These are phyloP conservation scores for Penicillium sp. DNA, from an alignment of 2,329 filamentous ascomycete genomes.

Conservation along the genomic window DNA sequence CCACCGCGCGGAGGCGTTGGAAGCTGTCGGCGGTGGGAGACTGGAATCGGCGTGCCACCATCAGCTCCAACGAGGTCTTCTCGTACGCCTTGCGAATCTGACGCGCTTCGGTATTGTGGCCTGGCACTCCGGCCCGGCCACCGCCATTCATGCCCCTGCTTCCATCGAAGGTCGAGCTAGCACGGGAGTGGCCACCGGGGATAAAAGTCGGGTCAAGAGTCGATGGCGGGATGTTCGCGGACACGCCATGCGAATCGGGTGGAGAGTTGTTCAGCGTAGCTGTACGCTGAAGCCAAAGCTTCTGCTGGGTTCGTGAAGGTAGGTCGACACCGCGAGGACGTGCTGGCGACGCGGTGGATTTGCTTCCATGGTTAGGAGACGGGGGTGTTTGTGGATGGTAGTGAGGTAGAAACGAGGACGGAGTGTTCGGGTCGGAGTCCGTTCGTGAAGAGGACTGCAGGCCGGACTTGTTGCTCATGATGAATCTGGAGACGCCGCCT, in stretches of 20 bases:
- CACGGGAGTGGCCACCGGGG: constrained; percentile 32
- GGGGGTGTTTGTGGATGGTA: constrained; percentile 51
- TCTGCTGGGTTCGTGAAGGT: constrained; percentile 51
- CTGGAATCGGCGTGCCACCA: constrained; percentile 49
- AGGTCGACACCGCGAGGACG: constrained; percentile 41
- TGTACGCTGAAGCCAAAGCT: constrained; percentile 51
- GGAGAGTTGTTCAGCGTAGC: constrained; percentile 49
- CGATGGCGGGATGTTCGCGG: constrained; percentile 36
- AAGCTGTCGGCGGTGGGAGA: constrained; percentile 49
- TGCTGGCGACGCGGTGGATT: constrained; percentile 37
- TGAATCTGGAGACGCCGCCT: constrained; percentile 50
- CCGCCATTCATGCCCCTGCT: constrained; percentile 33
- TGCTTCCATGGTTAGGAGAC: constrained; percentile 38
- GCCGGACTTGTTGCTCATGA: constrained; percentile 38
- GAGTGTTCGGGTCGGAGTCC: constrained; percentile 49
- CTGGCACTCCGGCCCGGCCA: constrained; percentile 28
- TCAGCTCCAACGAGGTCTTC: constrained; percentile 45
- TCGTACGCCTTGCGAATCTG: constrained; percentile 49
- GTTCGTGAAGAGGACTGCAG: constrained; percentile 38
- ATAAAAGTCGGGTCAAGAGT: constrained; percentile 40
- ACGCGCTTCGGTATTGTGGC: constrained; percentile 41
- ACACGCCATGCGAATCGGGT: constrained; percentile 41
- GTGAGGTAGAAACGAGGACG: constrained; percentile 51
- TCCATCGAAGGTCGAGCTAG: constrained; percentile 34
- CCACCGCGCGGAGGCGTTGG: constrained; percentile 36